A percentile compares a stretch with the other conserved stretches of the same genome.
Evolutionary conservation across 768 basidiomycete species (phyloP).

Genomic region (Royoungia palumana): DNA sequence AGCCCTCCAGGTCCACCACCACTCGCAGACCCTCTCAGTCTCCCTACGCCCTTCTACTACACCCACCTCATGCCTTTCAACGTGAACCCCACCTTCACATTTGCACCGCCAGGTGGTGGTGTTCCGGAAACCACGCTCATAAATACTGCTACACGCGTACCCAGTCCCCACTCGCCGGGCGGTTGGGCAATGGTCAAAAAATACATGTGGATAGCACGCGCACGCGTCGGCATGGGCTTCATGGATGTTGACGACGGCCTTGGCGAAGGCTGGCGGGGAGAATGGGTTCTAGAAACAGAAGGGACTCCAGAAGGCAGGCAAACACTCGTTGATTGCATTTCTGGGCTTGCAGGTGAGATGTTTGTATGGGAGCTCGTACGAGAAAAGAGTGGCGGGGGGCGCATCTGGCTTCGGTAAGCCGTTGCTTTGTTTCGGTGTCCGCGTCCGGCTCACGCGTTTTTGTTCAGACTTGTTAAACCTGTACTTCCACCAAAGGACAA

Average conservation of each 20-base stretch:
- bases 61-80: slow-evolving; percentile 53
- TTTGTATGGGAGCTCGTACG: slow-evolving; percentile 55
- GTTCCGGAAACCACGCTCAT: slow-evolving; percentile 49
- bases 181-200: slow-evolving; percentile 60
- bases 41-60: slow-evolving; percentile 79
- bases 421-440: neutral
- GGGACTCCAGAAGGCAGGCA: slow-evolving; percentile 67
- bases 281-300: slow-evolving; percentile 79
- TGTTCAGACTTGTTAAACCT: slow-evolving; percentile 23
- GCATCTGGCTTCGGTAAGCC: slow-evolving; percentile 64
- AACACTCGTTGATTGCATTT: slow-evolving; percentile 52
- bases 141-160: slow-evolving; percentile 37
- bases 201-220: slow-evolving; percentile 63
- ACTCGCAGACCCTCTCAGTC: slow-evolving; percentile 51
- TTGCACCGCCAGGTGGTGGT: slow-evolving; percentile 31
- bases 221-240: slow-evolving; percentile 38
- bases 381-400: slow-evolving; percentile 57
- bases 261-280: slow-evolving; percentile 69
- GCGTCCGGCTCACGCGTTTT: neutral
- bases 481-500: slow-evolving; percentile 20
- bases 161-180: slow-evolving; percentile 56
- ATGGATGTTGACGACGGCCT: slow-evolving; percentile 38
- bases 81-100: slow-evolving; percentile 22
- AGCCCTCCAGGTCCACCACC: slow-evolving; percentile 50
- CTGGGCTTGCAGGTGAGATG: slow-evolving; percentile 31